A percentile compares a stretch with the other conserved stretches of the same genome.
Evolutionary conservation across 2,329 filamentous ascomycete genomes (phyloP).

Genomic region (Aureobasidium sp.): DNA sequence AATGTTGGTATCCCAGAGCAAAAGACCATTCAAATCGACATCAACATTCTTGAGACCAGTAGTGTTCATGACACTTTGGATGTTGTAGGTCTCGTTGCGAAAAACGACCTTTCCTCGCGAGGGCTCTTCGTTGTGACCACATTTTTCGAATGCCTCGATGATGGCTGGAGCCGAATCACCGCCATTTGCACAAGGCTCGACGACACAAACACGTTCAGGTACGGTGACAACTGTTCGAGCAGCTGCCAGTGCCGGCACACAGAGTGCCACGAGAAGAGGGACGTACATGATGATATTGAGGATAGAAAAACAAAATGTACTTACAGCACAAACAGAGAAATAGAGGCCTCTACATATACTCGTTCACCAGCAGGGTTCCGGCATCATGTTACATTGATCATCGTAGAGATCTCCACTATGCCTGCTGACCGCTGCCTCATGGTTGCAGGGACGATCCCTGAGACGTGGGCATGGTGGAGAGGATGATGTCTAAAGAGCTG

Average conservation of each 20-base stretch:
- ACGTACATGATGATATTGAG: background rate
- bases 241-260: background rate
- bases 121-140: slow-evolving; percentile 33
- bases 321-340: slow-evolving; percentile 2
- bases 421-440: slow-evolving; percentile 1
- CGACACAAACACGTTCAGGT: slow-evolving; percentile 12
- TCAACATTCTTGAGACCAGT: slow-evolving; percentile 38
- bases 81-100: slow-evolving; percentile 39
- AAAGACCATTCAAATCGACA: slow-evolving; percentile 40
- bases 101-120: slow-evolving; percentile 42
- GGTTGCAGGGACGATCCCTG: background rate
- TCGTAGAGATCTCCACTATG: background rate
- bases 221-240: background rate
- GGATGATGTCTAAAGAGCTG: slow-evolving; percentile 10
- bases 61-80: slow-evolving; percentile 43
- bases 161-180: slow-evolving; percentile 37
- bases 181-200: slow-evolving; percentile 9
- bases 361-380: background rate
- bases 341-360: background rate
- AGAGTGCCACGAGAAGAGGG: slow-evolving; percentile 1
- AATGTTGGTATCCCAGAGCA: slow-evolving; percentile 37
- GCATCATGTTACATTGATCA: background rate
- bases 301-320: background rate
- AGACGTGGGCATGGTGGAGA: slow-evolving; percentile 5
- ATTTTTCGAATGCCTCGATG: slow-evolving; percentile 40